These are phyloP conservation scores for Penicillium occitanis DNA, from an alignment of 2,329 filamentous ascomycete genomes.

Conservation along the genomic window DNA sequence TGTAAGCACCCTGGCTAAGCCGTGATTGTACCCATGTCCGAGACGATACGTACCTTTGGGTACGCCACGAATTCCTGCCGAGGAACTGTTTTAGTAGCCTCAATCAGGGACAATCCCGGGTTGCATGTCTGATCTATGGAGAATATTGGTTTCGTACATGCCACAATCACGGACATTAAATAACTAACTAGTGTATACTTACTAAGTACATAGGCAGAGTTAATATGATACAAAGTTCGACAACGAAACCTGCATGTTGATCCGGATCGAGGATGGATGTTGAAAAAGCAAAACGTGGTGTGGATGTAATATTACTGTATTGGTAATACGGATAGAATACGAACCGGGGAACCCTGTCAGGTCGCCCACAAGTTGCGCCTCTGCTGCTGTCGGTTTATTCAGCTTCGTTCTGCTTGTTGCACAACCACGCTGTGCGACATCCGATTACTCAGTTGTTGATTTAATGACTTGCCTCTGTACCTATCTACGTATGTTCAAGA, in stretches of 20 bases:
- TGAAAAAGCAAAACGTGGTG: not conserved
- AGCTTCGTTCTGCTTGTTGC: not conserved
- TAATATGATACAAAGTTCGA: not conserved
- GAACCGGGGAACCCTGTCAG: not conserved
- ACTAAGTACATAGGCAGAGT: not conserved
- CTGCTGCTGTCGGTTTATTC: not conserved
- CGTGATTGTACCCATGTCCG: slow-evolving; percentile 8
- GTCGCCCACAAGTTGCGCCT: not conserved
- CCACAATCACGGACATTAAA: not conserved
- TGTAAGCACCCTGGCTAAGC: not conserved
- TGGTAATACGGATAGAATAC: not conserved
- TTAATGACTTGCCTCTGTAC: not conserved
- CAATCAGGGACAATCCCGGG: not conserved
- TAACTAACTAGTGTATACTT: too few species aligned
- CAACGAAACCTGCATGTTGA: not conserved
- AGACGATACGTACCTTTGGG: not conserved
- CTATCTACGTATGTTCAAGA: not conserved
- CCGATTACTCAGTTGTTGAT: not conserved
- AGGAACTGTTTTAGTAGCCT: not conserved
- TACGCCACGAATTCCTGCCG: not conserved
- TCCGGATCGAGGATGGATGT: not conserved
- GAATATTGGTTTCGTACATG: not conserved
- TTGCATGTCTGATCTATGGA: not conserved
- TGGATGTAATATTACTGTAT: not conserved
- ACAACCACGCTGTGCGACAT: not conserved